Evolutionary conservation across 768 basidiomycete species (phyloP), one percentile per base, ranked within the genome.

Genomic region (Pholiota conissans): DNA sequence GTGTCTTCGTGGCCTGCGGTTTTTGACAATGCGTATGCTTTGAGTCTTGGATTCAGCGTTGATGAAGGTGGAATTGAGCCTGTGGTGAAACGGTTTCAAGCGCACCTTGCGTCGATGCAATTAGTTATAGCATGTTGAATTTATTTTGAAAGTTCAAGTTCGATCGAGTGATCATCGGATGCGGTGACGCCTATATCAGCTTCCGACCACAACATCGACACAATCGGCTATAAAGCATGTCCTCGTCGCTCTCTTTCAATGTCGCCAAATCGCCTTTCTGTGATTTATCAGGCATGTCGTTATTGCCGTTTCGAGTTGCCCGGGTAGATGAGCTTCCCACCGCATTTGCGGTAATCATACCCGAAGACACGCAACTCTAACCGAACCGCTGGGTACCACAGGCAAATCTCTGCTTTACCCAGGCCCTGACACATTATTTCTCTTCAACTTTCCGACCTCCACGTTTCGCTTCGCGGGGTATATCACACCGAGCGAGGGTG

Each of bases 1-100:
- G 79, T 81, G 10, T 73, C 72, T 5, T 80, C 79, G 4, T 82
- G 81, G 81, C 79, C 81, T 5, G 66, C 77, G 6, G 67, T 64
- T 51, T 79, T 80, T 54, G 78, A 82, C 53, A 79, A 78, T 56
- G 54, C 73, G 5, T 79, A 78, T 54, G 70, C 79, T 24, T 62
- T 79, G 16, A 67, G 69, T 11, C 65, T 82, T 13, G 79, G 79
- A 1, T 80, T 79, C 52, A 47, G 64, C n/a, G 73, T 71, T 11
- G 79, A 82, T 61, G 69, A 76, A 58, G 79, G 76, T 13, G 79
- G 79, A 1, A 79, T 80, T 72, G 75, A 74, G 46, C 72, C 74
- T 10, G 68, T 81, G 27, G 74, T 80, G n/a, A 63, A 67, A 45
- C 69, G 62, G 53, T 79, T 80, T 49, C 56, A 64, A 48, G 55